A percentile compares a stretch with the other conserved stretches of the same genome.
phyloP scores from a whole-genome alignment of 345 rosid genomes.

The Eucalyptus sp. region DNA sequence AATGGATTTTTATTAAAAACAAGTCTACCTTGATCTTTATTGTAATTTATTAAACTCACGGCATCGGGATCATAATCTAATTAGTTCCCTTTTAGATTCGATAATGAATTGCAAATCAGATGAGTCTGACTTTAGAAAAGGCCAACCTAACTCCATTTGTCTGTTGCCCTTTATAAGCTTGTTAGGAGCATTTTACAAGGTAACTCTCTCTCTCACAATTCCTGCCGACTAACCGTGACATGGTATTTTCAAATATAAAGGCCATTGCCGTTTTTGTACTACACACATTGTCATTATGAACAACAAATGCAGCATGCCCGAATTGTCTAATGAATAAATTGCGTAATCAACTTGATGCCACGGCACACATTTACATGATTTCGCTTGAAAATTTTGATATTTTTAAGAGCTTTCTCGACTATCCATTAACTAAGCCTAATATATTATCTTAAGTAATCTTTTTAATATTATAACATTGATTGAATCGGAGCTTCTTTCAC shows the following conservation, averaged over 20 bases:
- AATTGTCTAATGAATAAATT: background rate
- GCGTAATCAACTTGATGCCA: background rate
- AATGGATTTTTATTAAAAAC: background rate
- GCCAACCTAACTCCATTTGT: background rate
- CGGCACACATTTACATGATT: background rate
- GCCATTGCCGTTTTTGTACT: background rate
- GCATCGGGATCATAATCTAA: background rate
- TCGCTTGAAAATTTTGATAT: fast-evolving
- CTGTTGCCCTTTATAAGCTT: background rate
- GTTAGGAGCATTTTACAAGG: background rate
- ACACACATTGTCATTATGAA: background rate
- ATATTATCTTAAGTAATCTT: background rate
- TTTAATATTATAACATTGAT: background rate
- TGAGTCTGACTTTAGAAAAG: background rate
- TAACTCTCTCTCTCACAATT: background rate
- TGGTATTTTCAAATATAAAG: background rate
- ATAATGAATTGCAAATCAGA: background rate
- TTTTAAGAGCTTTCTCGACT: background rate
- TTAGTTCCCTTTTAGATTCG: background rate
- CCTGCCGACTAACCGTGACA: background rate
- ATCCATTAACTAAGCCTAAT: background rate
- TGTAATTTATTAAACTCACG: background rate
- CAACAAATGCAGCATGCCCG: too few relatives aligned
- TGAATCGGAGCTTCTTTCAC: background rate
- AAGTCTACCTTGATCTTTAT: background rate